Base-by-base conservation (phyloP, 768 basidiomycete species). In the Butyriboletus loyo region DNA sequence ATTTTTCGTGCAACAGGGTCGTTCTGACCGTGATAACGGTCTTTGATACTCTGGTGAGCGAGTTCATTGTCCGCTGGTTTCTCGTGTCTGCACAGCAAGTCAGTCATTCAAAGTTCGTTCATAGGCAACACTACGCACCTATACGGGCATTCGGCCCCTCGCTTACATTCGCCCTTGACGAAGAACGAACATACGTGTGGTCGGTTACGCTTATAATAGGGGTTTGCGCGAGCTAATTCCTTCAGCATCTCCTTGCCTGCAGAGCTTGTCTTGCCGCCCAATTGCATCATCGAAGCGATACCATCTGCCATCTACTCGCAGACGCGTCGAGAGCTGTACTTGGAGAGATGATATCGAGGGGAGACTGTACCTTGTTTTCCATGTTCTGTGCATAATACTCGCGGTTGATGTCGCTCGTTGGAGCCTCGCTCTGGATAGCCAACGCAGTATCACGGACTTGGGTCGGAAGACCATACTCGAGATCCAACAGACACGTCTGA, bases 171-270 rank as follows among this genome's bases (percentile, higher is more conserved):
- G 0, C 97, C 97, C 72, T 98, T 99, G 45, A 80, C 86, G 66
- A 86, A 98, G 80, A 98, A 98, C 2, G 90, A 92, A 69, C 97
- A 99, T 14, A 97, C 66, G 58, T 98, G 89, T 41, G 97, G 92
- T 50, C 89, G 76, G 72, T 98, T 99, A 51, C 96, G 86, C 72
- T 98, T 97, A 75, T 98, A 98, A 69, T 93, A 93, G 0, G 97
- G 97, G 63, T 98, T 96, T 28, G 90, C 91, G 59, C 96, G 82
- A 22, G 97, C 97, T 11, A 99, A 74, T 57, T 89, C 84, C 72
- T 98, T 98, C 49, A 99, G 74, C 91, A 98, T 95, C 64, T 99
- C 97, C 69, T 95, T 93, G 24, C 92, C 94, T 4, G 90, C 91
- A 21, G 87, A 83, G 24, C 79, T 80, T 8, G 90, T 79, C 22